Percentiles rank a stretch among this genome's conserved stretches.
Evolutionary conservation across 768 basidiomycete genomes (phyloP).

Genomic region (Holtermanniella nyarrowii): DNA sequence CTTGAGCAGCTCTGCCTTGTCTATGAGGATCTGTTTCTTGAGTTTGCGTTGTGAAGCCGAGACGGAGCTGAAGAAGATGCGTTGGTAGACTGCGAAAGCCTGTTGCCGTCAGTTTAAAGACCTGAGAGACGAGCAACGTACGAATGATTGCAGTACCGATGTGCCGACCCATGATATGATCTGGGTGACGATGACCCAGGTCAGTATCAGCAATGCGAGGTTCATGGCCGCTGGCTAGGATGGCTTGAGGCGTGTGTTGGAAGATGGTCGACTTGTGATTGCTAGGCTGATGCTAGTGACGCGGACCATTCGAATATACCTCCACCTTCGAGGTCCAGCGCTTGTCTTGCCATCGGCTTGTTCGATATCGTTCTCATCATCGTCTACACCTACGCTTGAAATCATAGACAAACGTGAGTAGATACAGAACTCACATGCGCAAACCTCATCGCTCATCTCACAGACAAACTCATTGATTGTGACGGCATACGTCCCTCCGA

Average conservation of each 20-base stretch:
- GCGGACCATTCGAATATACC: not conserved
- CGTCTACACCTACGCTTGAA: too few species aligned
- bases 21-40: slow-evolving; percentile 65
- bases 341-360: too few species aligned
- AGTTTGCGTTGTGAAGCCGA: slow-evolving; percentile 57
- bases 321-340: too few species aligned
- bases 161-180: slow-evolving; percentile 82
- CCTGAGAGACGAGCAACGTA: slow-evolving; percentile 43
- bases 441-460: not conserved
- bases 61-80: slow-evolving; percentile 53
- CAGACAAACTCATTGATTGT: not conserved
- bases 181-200: slow-evolving; percentile 69
- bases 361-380: too few species aligned
- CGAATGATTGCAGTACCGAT: slow-evolving; percentile 67
- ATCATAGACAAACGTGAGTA: too few species aligned
- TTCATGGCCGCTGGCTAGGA: slow-evolving; percentile 24
- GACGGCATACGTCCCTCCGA: not conserved
- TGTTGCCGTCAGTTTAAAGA: slow-evolving; percentile 33
- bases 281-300: not conserved
- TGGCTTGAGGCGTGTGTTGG: not conserved
- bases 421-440: too few species aligned
- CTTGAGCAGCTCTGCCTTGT: slow-evolving; percentile 72
- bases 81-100: slow-evolving; percentile 64
- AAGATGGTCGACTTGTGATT: not conserved
- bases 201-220: slow-evolving; percentile 69